Evolutionary conservation across 768 basidiomycete genomes (phyloP).

Genomic region (Boletus sp.): DNA sequence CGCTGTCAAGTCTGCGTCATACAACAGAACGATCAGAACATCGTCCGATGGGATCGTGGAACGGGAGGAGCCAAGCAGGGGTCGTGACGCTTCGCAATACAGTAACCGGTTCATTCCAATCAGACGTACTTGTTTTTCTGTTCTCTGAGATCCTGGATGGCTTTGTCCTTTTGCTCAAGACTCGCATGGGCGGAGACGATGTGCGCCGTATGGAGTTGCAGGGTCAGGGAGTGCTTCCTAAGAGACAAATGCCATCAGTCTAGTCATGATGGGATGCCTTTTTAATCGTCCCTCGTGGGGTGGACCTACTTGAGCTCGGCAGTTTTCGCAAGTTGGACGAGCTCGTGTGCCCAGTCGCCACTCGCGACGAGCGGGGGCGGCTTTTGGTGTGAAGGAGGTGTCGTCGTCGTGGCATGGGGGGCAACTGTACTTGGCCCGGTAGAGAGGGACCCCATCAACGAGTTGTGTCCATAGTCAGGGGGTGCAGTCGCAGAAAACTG

Average conservation of each 20-base stretch:
- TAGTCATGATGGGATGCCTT: not conserved
- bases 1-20: constrained; percentile 63
- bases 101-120: not conserved
- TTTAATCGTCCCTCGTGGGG: not conserved
- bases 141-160: constrained; percentile 77
- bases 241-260: constrained; percentile 7
- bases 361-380: constrained; percentile 65
- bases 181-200: constrained; percentile 80
- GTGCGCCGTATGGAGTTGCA: constrained; percentile 85
- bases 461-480: constrained; percentile 33
- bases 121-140: constrained; percentile 75
- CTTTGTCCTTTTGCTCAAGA: constrained; percentile 72
- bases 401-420: constrained; percentile 29
- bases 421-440: constrained; percentile 34
- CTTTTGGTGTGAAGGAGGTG: constrained; percentile 22
- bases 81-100: not conserved
- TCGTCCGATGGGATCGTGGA: not conserved
- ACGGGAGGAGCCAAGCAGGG: not conserved
- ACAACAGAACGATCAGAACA: constrained; percentile 12
- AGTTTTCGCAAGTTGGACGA: constrained; percentile 82
- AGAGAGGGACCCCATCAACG: constrained; percentile 31
- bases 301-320: constrained; percentile 79
- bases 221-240: constrained; percentile 79
- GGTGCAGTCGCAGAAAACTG: constrained; percentile 33
- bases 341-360: constrained; percentile 84